Percentiles rank a stretch among this genome's conserved stretches.
Conservation (phyloP, 1,284 basidiomycete species). For the Pholiota adiposa region DNA sequence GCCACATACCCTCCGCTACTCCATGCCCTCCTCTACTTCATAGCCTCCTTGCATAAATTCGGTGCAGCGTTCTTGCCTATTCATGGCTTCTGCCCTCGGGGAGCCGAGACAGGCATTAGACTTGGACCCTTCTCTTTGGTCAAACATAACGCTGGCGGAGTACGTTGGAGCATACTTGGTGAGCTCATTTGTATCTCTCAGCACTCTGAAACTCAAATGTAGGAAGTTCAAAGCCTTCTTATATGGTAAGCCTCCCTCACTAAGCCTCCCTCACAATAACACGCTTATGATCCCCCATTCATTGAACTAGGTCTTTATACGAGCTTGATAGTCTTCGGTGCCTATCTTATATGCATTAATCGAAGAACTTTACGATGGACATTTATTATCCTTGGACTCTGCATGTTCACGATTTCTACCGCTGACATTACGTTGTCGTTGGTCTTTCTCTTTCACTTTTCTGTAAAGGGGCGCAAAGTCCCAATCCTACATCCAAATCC, state of each 20-base stretch:
- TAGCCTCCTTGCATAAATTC: conserved; percentile 1
- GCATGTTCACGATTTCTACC: conserved; percentile 23
- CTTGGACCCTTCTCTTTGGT: conserved; percentile 6
- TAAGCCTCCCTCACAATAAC: not conserved
- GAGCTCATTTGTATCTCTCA: not conserved
- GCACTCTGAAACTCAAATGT: not conserved
- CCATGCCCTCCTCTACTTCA: conserved; percentile 5
- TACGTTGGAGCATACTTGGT: conserved; percentile 24
- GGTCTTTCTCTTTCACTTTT: conserved; percentile 20
- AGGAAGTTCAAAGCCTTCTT: conserved; percentile 27
- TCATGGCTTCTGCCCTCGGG: conserved; percentile 6
- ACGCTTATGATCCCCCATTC: not conserved
- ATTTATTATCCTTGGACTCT: conserved; percentile 13
- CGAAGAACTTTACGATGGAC: conserved; percentile 17
- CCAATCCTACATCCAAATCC: conserved; percentile 15
- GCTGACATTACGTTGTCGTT: conserved; percentile 22
- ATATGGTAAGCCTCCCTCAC: conserved; percentile 21
- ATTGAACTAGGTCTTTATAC: conserved; percentile 26
- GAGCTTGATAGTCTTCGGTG: conserved; percentile 22
- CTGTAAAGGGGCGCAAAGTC: conserved; percentile 11
- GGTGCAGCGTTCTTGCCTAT: not conserved
- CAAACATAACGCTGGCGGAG: conserved; percentile 9
- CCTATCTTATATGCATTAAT: conserved; percentile 22
- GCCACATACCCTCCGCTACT: conserved; percentile 1
- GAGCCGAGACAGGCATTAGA: conserved; percentile 3